Percentiles rank a stretch among this genome's conserved stretches.
Conservation (phyloP, 2,329 filamentous ascomycete species). For the Phoma sp. region DNA sequence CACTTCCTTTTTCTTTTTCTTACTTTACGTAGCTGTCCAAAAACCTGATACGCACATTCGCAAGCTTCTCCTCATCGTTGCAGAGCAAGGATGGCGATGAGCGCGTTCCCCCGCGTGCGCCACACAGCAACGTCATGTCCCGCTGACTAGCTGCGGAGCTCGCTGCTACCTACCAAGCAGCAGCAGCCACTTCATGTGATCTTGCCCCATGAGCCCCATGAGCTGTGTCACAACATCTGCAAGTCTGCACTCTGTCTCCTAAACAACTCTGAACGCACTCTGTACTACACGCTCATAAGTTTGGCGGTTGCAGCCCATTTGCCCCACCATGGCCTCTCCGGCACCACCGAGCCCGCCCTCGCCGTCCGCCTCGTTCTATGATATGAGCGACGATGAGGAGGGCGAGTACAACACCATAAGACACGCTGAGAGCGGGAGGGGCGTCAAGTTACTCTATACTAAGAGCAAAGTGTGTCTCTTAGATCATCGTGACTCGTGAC, state of each 20-base stretch:
- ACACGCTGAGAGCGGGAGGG: constrained; percentile 75
- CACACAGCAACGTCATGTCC: constrained; percentile 20
- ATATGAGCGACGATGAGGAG: constrained; percentile 95
- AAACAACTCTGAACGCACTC: neutral
- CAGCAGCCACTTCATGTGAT: constrained; percentile 19
- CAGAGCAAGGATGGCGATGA: neutral
- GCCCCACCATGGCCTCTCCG: constrained; percentile 43
- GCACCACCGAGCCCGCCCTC: constrained; percentile 61
- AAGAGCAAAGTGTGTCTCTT: constrained; percentile 84
- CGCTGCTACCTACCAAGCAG: constrained; percentile 6
- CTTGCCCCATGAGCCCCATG: constrained; percentile 12
- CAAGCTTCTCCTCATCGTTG: constrained; percentile 2
- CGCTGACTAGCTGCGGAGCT: constrained; percentile 12
- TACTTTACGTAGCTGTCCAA: constrained; percentile 1
- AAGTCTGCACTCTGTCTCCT: neutral
- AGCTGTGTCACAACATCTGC: neutral
- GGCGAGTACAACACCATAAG: constrained; percentile 94
- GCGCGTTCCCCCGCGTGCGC: constrained; percentile 15
- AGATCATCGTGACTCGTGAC: constrained; percentile 18
- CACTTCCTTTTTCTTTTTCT: neutral
- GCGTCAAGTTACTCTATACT: constrained; percentile 91
- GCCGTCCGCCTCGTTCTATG: constrained; percentile 88
- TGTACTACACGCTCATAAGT: constrained; percentile 3
- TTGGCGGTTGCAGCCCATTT: constrained; percentile 9
- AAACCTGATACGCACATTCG: neutral